Evolutionary conservation across 352 stramenopile genomes (phyloP).

Genomic region (Chrysophaeum taylorii): DNA sequence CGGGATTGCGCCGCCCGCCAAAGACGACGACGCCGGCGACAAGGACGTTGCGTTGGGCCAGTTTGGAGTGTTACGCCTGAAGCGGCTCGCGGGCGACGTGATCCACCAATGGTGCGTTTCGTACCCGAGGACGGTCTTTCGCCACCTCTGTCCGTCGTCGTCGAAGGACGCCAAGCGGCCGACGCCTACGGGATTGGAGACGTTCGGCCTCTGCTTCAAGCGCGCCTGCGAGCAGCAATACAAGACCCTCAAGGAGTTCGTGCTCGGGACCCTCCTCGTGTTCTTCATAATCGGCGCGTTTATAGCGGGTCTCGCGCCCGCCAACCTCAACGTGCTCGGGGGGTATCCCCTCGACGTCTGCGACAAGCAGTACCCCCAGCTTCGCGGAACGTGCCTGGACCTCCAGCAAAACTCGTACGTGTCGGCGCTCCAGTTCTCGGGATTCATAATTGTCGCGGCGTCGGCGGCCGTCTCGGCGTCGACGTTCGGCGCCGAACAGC

Average conservation of each 20-base stretch:
- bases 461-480: not conserved
- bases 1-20: not conserved
- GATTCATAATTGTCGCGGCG: not conserved
- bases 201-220: conserved; percentile 5
- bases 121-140: too few relatives aligned
- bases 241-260: not conserved
- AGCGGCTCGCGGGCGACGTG: too few relatives aligned
- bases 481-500: not conserved
- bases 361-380: conserved; percentile 3
- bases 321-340: not conserved
- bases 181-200: not conserved
- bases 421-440: not conserved
- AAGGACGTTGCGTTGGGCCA: too few relatives aligned
- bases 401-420: conserved; percentile 6
- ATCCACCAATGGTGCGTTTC: too few relatives aligned
- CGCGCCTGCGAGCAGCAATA: not conserved
- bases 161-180: not conserved
- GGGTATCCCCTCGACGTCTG: not conserved
- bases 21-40: conserved; percentile 1
- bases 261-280: not conserved
- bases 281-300: not conserved
- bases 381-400: not conserved
- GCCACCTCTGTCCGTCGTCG: too few relatives aligned
- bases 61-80: too few relatives aligned
- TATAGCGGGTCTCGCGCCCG: not conserved